Evolutionary conservation across 2,329 filamentous ascomycete species (phyloP), one percentile per base, ranked within the genome.

Genomic region (Domatiomyces catenatus): DNA sequence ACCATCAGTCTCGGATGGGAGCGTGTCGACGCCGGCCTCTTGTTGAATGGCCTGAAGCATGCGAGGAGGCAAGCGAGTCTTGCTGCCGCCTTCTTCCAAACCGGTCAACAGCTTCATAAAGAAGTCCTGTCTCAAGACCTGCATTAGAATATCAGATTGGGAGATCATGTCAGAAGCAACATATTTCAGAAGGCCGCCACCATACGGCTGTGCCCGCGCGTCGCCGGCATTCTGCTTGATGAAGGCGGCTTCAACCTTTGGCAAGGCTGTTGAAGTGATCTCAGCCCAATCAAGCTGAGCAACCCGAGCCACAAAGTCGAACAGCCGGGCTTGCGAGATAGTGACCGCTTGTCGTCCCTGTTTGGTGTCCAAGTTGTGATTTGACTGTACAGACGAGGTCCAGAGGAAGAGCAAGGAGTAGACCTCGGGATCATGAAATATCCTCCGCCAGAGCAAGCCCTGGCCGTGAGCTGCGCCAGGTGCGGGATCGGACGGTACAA

Each of bases 371-470:
- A 43, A 73, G 63, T 54, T 71, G 45, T 56, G 57, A 26, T 75
- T 58, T 74, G 79, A 48, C 20, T 47, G 50, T 4, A 28, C 45
- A 17, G 58, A 50, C 17, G 58, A 57, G 73, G 67, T 26, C 72
- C 70, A 63, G 19, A 55, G 52, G 45, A 78, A 82, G 28, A 81
- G 66, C 6, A 73, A 65, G 1, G 67, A 67, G 56, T 80, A 80
- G 5, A 81, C 71, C 58, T 80, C 71, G 52, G 69, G 72, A 55
- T 82, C 79, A 2, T 71, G 70, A 58, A 83, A 81, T 0, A 82
- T 57, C 17, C 79, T 73, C 59, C 77, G 74, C 79, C 78, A 81
- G 59, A 83, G 68, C 1, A 79, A 64, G 0, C 73, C 74, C 55
- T 75, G 72, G 3, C 72, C 71, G 58, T 66, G 52, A 63, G 63